Conservation (phyloP, 495 filamentous ascomycete species). For the Bombardia bombarda region DNA sequence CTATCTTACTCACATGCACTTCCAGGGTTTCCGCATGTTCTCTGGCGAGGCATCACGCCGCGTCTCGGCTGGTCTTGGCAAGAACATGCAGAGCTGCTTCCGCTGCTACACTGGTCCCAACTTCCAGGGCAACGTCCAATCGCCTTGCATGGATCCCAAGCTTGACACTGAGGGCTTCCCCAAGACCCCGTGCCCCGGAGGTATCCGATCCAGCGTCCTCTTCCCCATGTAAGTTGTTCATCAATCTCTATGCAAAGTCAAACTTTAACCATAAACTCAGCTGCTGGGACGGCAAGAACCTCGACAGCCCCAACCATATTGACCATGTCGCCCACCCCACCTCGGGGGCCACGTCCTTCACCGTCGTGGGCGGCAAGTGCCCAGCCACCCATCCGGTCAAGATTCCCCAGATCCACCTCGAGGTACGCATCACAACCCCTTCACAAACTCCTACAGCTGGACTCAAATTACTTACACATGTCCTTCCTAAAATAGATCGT, state of each 20-base stretch:
- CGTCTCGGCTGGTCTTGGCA: conserved; percentile 19
- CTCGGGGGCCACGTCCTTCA: conserved; percentile 38
- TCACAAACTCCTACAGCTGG: not conserved
- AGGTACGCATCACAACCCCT: conserved; percentile 12
- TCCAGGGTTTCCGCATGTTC: conserved; percentile 44
- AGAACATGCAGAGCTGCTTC: conserved; percentile 35
- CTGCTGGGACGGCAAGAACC: conserved; percentile 47
- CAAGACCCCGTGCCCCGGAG: conserved; percentile 28
- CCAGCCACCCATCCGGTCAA: conserved; percentile 39
- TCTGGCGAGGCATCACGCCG: conserved; percentile 33
- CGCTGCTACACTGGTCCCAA: conserved; percentile 40
- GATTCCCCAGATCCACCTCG: conserved; percentile 44
- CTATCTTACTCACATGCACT: not conserved
- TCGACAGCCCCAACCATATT: conserved; percentile 42
- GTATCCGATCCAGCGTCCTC: conserved; percentile 43
- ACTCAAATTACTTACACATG: not conserved
- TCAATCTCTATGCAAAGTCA: no score
- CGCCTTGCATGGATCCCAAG: conserved; percentile 31
- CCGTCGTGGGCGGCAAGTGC: conserved; percentile 32
- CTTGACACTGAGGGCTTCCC: conserved; percentile 34
- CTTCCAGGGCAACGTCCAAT: conserved; percentile 32
- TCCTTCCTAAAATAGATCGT: conserved; percentile 21
- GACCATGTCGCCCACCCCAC: conserved; percentile 38
- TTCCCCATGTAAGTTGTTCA: conserved; percentile 35
- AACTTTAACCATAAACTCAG: no score